A percentile compares a stretch with the other conserved stretches of the same genome.
These are phyloP conservation scores for Cucurbita moschata DNA, from an alignment of 306 rosid genomes.

Conservation along the genomic window DNA sequence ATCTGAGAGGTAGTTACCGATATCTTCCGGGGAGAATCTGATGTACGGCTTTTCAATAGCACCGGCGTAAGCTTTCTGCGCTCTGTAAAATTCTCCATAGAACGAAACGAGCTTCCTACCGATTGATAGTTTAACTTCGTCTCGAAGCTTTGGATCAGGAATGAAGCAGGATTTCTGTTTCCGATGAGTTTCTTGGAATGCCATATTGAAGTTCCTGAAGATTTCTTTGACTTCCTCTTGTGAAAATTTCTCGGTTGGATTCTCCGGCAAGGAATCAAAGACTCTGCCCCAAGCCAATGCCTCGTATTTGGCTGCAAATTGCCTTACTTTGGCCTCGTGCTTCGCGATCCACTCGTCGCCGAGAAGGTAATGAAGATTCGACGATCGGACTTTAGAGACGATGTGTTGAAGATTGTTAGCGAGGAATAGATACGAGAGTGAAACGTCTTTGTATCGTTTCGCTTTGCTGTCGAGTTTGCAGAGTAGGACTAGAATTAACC, in stretches of 20 bases:
- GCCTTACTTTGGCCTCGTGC: conserved; percentile 47
- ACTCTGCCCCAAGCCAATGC: conserved; percentile 61
- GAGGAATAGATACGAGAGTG: conserved; percentile 61
- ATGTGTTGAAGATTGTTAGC: conserved; percentile 78
- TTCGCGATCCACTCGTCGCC: conserved; percentile 51
- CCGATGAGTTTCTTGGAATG: conserved; percentile 30
- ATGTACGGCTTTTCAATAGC: conserved; percentile 7
- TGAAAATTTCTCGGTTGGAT: conserved; percentile 16
- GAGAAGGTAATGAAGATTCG: conserved; percentile 40
- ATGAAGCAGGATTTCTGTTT: conserved; percentile 31
- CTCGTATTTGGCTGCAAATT: conserved; percentile 48
- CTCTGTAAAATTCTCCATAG: conserved; percentile 33
- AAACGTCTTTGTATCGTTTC: conserved; percentile 43
- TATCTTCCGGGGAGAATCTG: conserved; percentile 40
- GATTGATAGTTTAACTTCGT: conserved; percentile 33
- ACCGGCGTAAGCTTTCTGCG: conserved; percentile 15
- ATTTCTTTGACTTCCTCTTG: conserved; percentile 29
- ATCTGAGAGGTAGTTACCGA: conserved; percentile 35
- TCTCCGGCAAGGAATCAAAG: conserved; percentile 28
- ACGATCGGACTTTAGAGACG: conserved; percentile 37
- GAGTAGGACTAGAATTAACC: conserved; percentile 60
- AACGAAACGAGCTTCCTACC: conserved; percentile 19
- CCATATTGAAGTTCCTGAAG: conserved; percentile 35
- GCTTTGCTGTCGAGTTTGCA: conserved; percentile 69
- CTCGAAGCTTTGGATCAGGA: conserved; percentile 28